A percentile compares a stretch with the other conserved stretches of the same genome.
phyloP scores from a whole-genome alignment of 1,139 yeast species.

The Petasospora fabianii region DNA sequence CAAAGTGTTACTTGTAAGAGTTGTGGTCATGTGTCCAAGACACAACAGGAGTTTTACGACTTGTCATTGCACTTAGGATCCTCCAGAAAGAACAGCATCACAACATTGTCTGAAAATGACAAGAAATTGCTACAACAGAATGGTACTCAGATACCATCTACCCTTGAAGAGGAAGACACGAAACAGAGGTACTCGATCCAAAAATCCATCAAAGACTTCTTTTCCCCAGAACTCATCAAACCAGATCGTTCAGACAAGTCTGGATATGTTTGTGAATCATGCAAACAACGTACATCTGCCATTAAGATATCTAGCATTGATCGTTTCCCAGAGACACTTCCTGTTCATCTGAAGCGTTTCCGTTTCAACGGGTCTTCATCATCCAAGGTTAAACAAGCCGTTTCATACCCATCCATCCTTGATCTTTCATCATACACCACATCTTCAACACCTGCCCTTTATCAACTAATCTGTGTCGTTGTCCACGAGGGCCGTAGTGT shows the following conservation, averaged over 20 bases:
- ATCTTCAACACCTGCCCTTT: slow-evolving; percentile 47
- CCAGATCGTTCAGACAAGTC: slow-evolving; percentile 58
- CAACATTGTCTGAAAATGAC: slow-evolving; percentile 8
- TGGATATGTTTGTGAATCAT: slow-evolving; percentile 85
- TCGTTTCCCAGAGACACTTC: slow-evolving; percentile 82
- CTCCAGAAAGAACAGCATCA: slow-evolving; percentile 21
- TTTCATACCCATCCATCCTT: slow-evolving; percentile 71
- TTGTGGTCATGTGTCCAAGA: slow-evolving; percentile 79
- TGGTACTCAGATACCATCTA: slow-evolving; percentile 6
- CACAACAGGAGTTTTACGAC: slow-evolving; percentile 93
- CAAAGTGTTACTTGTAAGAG: slow-evolving; percentile 81
- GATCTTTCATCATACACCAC: slow-evolving; percentile 68
- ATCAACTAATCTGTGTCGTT: slow-evolving; percentile 79
- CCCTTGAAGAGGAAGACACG: slow-evolving; percentile 10
- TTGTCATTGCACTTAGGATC: slow-evolving; percentile 62
- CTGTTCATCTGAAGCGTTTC: slow-evolving; percentile 85
- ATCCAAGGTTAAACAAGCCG: slow-evolving; percentile 84
- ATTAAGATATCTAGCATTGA: slow-evolving; percentile 70
- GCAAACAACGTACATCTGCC: slow-evolving; percentile 76
- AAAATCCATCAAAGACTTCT: slow-evolving; percentile 73
- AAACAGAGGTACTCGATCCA: slow-evolving; percentile 56
- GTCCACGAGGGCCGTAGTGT: slow-evolving; percentile 94
- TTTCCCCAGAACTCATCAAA: slow-evolving; percentile 72
- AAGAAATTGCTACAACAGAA: slow-evolving; percentile 5
- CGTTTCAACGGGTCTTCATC: slow-evolving; percentile 76